Evolutionary conservation across 257 asterid species (phyloP).

Genomic region (Paraleonurus japonicus): DNA sequence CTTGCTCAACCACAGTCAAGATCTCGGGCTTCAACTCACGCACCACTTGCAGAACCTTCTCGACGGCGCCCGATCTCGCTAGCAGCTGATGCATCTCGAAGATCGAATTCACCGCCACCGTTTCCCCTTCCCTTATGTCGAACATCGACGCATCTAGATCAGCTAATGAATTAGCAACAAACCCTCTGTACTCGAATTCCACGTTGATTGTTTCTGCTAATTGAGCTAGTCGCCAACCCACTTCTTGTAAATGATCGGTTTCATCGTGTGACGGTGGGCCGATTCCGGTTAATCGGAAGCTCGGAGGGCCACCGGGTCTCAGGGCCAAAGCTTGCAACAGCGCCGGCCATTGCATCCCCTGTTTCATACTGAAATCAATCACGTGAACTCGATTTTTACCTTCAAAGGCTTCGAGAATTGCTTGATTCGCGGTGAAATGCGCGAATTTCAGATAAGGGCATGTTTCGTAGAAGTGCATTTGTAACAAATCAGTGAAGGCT

Average conservation of each 20-base stretch:
- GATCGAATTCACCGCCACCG: conserved; percentile 79
- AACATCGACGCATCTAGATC: conserved; percentile 80
- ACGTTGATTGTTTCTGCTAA: conserved; percentile 67
- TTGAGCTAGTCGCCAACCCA: conserved; percentile 72
- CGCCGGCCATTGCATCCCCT: conserved; percentile 98
- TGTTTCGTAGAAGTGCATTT: conserved; percentile 86
- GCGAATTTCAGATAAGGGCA: conserved; percentile 91
- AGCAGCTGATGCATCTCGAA: conserved; percentile 76
- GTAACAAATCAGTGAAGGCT: conserved; percentile 57
- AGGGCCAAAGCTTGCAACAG: conserved; percentile 79
- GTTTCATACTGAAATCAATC: conserved; percentile 84
- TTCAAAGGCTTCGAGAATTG: conserved; percentile 74
- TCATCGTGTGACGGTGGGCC: conserved; percentile 74
- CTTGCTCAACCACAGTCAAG: conserved; percentile 84
- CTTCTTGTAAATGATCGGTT: conserved; percentile 71
- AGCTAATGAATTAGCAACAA: conserved; percentile 64
- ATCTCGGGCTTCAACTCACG: conserved; percentile 64
- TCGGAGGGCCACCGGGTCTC: conserved; percentile 89
- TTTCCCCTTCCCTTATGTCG: conserved; percentile 61
- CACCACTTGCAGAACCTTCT: conserved; percentile 55
- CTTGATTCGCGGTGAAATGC: conserved; percentile 94
- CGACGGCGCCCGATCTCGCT: conserved; percentile 64
- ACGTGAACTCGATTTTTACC: conserved; percentile 67
- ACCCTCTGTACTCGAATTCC: conserved; percentile 69
- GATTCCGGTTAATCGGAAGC: conserved; percentile 72